Conservation (phyloP, 805 yeast genomes). For the Sugiyamaella boreocaroliniensis region DNA sequence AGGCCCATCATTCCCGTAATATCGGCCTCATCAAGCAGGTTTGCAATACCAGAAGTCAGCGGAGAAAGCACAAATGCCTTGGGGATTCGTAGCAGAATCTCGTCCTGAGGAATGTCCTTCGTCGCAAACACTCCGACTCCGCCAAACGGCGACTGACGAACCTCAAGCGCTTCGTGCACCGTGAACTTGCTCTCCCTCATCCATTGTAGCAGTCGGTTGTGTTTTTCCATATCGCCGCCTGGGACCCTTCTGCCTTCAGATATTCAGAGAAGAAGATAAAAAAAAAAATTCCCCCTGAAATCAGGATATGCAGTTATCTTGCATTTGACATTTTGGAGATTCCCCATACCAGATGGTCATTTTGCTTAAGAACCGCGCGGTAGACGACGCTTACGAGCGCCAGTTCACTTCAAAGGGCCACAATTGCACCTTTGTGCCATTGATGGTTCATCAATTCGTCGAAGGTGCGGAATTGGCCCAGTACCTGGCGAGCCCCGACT, state of each 20-base stretch:
- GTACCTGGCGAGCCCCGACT: conserved; percentile 40
- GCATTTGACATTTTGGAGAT: not conserved
- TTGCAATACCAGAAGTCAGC: conserved; percentile 46
- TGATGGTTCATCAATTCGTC: conserved; percentile 58
- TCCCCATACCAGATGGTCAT: conserved; percentile 26
- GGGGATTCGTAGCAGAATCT: conserved; percentile 30
- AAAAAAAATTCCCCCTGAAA: not conserved
- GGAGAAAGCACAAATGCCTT: conserved; percentile 30
- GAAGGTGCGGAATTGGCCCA: conserved; percentile 40
- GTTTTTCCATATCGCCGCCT: not conserved
- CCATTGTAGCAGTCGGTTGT: conserved; percentile 42
- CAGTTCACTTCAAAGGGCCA: conserved; percentile 34
- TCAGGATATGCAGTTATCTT: not conserved
- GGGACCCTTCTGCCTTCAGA: too few species aligned
- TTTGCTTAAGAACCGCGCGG: conserved; percentile 34
- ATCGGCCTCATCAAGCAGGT: conserved; percentile 53
- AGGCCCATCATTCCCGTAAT: conserved; percentile 62
- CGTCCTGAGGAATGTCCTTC: conserved; percentile 33
- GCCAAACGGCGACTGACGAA: conserved; percentile 45
- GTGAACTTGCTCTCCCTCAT: conserved; percentile 46
- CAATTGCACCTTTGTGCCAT: conserved; percentile 58
- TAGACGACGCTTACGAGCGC: conserved; percentile 53
- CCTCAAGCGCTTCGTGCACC: conserved; percentile 46
- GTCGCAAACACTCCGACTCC: conserved; percentile 72
- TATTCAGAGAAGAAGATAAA: too few species aligned